Base-by-base conservation (phyloP, 345 rosid genomes). In the Balakata baccata region DNA sequence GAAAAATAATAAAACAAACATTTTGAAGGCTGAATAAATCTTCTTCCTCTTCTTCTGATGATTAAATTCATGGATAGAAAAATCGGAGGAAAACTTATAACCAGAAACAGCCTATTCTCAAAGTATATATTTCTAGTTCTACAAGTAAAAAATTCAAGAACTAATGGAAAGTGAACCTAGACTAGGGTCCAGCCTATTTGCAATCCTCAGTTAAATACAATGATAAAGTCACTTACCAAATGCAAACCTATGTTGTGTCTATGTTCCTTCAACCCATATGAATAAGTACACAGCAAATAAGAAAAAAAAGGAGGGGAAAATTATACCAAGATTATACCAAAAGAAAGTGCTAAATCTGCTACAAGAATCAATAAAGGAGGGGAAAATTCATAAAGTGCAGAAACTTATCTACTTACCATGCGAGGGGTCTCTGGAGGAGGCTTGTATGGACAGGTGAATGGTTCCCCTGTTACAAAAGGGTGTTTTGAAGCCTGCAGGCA, bases 391-490 rank as follows among this genome's bases (percentile, higher is more conserved):
- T 74, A 37, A 53, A 47, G 12, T 18, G 22, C 18, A 45, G 20
- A 34, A 1, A 23, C 20, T 41, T 52, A 53, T 25, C 18, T 73
- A 70, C 94, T 86, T 85, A 96, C 99, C 93, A 91, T 69, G 58
- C 85, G 88, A 82, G 98, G 92, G 25, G 94, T 85, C 81, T 93
- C 99, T 7, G 75, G 85, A 39, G 89, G 91, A 67, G 99, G 99
- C 79, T 78, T 81, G 81, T 91, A 96, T 50, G 98, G 99, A 80
- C 89, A 81, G 12, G 88, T 93, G 83, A 96, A 93, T 74, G 99
- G 98, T 75, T 96, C 98, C 66, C 99, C 98, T 20, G 99, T 96
- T 63, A 96, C 87, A 79, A 96, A 96, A 80, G 99, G 99, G 80
- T 96, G 99, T 82, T 84, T 91, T 75, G 97, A 92, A 68, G 99